Evolutionary conservation across 345 rosid species (phyloP).

Genomic region (Crucihimalaya himalaica): DNA sequence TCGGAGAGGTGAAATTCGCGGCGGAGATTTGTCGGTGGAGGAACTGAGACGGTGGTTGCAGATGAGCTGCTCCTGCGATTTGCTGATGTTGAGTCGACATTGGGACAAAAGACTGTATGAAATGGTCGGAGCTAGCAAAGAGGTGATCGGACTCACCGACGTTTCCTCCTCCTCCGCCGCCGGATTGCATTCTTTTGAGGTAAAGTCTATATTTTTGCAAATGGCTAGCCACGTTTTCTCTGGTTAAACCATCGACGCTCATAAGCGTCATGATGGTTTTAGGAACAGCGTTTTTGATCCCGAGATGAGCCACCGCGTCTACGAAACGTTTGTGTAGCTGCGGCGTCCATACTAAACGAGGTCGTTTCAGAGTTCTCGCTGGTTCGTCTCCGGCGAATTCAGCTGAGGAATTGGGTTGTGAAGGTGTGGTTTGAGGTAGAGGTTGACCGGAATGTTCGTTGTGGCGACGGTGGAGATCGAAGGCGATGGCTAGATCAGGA

Average conservation of each 20-base stretch:
- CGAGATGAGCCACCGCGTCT: slow-evolving; percentile 83
- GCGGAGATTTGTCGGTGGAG: slow-evolving; percentile 59
- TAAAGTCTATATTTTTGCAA: slow-evolving; percentile 76
- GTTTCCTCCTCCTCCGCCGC: slow-evolving; percentile 49
- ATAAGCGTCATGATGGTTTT: slow-evolving; percentile 89
- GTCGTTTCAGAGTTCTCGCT: slow-evolving; percentile 78
- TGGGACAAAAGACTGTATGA: slow-evolving; percentile 62
- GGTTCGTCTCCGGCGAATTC: slow-evolving; percentile 77
- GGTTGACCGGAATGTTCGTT: slow-evolving; percentile 26
- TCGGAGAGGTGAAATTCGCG: slow-evolving; percentile 58
- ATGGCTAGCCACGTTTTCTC: slow-evolving; percentile 87
- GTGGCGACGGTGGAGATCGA: slow-evolving; percentile 58
- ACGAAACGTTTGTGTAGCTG: slow-evolving; percentile 85
- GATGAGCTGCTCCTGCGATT: slow-evolving; percentile 34
- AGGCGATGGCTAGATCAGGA: slow-evolving; percentile 90
- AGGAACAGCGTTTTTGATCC: slow-evolving; percentile 85
- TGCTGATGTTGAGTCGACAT: slow-evolving; percentile 62
- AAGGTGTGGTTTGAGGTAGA: slow-evolving; percentile 37
- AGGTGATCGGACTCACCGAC: slow-evolving; percentile 69
- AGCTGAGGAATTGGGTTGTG: slow-evolving; percentile 51
- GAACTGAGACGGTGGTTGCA: slow-evolving; percentile 51
- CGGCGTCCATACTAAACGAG: slow-evolving; percentile 84
- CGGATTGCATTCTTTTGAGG: slow-evolving; percentile 70
- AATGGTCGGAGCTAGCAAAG: slow-evolving; percentile 87
- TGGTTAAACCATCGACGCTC: slow-evolving; percentile 83